Evolutionary conservation across 257 asterid genomes (phyloP).

Genomic region (Sherardia arvensis): DNA sequence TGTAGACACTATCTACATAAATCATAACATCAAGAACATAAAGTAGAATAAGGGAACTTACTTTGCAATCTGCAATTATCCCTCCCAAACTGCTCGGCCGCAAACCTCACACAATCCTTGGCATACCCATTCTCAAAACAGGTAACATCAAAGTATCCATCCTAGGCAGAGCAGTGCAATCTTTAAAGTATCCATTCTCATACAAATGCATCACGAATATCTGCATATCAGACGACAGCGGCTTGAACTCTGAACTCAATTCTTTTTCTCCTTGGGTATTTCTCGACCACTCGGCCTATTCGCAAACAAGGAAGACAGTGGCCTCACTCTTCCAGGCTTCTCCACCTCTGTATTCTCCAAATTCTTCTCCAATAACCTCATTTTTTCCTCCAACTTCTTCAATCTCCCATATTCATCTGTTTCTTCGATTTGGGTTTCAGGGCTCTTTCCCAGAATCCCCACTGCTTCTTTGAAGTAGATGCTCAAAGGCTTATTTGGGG

Average conservation of each 20-base stretch:
- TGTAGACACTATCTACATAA: not conserved
- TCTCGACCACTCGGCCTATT: slow-evolving; percentile 2
- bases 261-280: slow-evolving; percentile 11
- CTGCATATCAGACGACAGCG: slow-evolving; percentile 60
- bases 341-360: not conserved
- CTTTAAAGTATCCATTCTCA: slow-evolving; percentile 42
- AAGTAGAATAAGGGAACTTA: slow-evolving; percentile 24
- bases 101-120: slow-evolving; percentile 44
- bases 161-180: slow-evolving; percentile 24
- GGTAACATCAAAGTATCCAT: slow-evolving; percentile 30
- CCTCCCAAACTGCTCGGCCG: slow-evolving; percentile 53
- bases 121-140: slow-evolving; percentile 44
- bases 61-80: slow-evolving; percentile 63
- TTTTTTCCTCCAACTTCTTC: slow-evolving; percentile 39
- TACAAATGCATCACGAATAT: slow-evolving; percentile 37
- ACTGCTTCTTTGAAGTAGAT: slow-evolving; percentile 46
- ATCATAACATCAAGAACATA: not conserved
- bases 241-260: slow-evolving; percentile 27
- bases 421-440: slow-evolving; percentile 12
- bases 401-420: slow-evolving; percentile 21
- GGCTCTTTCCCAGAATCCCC: slow-evolving; percentile 19
- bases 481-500: slow-evolving; percentile 24
- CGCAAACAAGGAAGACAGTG: slow-evolving; percentile 29
- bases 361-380: slow-evolving; percentile 22
- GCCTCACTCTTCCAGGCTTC: slow-evolving; percentile 5